A percentile compares a stretch with the other conserved stretches of the same genome.
Conservation (phyloP, 1,284 basidiomycete genomes). For the Rhizopogon parksii region DNA sequence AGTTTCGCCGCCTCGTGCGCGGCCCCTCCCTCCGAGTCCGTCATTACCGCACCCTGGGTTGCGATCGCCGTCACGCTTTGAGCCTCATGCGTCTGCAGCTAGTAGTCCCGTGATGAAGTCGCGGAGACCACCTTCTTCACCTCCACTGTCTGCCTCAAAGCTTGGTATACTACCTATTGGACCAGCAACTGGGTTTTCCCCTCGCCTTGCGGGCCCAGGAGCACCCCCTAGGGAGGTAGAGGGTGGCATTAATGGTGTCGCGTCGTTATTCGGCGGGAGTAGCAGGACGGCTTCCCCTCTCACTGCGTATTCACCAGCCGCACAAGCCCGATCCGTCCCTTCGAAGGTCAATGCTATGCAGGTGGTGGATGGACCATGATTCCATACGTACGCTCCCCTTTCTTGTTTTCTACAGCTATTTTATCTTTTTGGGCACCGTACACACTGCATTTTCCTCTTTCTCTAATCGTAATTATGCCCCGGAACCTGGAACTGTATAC, state of each 20-base stretch:
- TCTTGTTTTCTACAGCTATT: constrained; percentile 1
- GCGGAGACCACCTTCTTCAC: constrained; percentile 14
- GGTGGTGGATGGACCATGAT: not conserved
- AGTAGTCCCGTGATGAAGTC: constrained; percentile 8
- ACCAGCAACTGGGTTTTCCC: constrained; percentile 17
- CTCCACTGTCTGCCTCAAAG: constrained; percentile 15
- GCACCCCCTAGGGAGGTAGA: constrained; percentile 13
- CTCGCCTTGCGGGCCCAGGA: constrained; percentile 25
- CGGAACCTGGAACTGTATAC: constrained; percentile 3
- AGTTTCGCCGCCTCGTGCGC: constrained; percentile 18
- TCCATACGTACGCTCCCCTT: not conserved
- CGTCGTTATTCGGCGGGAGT: constrained; percentile 13
- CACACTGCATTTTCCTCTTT: not conserved
- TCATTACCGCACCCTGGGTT: constrained; percentile 17
- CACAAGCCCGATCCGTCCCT: not conserved
- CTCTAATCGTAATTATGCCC: constrained; percentile 1
- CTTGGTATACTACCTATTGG: constrained; percentile 21
- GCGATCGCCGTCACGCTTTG: constrained; percentile 22
- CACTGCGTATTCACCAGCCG: constrained; percentile 9
- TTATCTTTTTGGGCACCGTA: not conserved
- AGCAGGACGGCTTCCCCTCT: constrained; percentile 23
- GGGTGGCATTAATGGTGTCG: constrained; percentile 9
- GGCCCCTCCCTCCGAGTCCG: constrained; percentile 16
- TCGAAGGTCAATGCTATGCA: constrained; percentile 3
- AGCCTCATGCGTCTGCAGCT: constrained; percentile 12